These are phyloP conservation scores for Ogataea ramenticola DNA, from an alignment of 805 yeast species.

Conservation along the genomic window DNA sequence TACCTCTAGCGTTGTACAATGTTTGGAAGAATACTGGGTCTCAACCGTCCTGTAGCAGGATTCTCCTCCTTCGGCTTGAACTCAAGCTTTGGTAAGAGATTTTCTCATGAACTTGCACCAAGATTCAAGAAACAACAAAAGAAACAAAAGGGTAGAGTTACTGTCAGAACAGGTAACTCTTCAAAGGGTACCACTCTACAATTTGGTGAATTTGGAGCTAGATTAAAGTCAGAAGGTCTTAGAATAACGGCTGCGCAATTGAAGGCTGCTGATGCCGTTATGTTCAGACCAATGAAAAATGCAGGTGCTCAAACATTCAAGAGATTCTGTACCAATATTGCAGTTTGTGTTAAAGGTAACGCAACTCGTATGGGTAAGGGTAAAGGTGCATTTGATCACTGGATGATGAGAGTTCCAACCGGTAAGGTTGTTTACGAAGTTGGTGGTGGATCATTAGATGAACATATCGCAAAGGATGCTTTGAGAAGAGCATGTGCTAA, in stretches of 20 bases:
- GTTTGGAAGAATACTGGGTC: neutral
- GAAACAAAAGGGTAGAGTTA: conserved; percentile 89
- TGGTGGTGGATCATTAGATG: conserved; percentile 63
- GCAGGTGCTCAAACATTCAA: conserved; percentile 69
- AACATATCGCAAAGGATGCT: conserved; percentile 83
- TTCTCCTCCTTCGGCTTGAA: conserved; percentile 3
- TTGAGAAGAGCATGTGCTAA: conserved; percentile 85
- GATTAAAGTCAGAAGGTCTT: conserved; percentile 83
- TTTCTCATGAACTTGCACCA: conserved; percentile 71
- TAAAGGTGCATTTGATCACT: conserved; percentile 94
- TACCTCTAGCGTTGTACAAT: neutral
- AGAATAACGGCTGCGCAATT: conserved; percentile 83
- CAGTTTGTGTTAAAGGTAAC: conserved; percentile 94
- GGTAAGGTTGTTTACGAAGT: conserved; percentile 90
- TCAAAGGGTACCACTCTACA: conserved; percentile 76
- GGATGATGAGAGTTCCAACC: conserved; percentile 95
- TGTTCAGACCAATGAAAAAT: conserved; percentile 79
- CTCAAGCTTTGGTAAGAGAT: conserved; percentile 28
- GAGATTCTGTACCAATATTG: conserved; percentile 75
- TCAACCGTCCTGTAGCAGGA: neutral
- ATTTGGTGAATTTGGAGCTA: conserved; percentile 79
- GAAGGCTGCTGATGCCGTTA: conserved; percentile 82
- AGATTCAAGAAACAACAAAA: conserved; percentile 60
- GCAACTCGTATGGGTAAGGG: conserved; percentile 99
- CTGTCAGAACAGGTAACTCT: conserved; percentile 93